Conservation (phyloP, 768 basidiomycete genomes). For the Lentinula sp. region DNA sequence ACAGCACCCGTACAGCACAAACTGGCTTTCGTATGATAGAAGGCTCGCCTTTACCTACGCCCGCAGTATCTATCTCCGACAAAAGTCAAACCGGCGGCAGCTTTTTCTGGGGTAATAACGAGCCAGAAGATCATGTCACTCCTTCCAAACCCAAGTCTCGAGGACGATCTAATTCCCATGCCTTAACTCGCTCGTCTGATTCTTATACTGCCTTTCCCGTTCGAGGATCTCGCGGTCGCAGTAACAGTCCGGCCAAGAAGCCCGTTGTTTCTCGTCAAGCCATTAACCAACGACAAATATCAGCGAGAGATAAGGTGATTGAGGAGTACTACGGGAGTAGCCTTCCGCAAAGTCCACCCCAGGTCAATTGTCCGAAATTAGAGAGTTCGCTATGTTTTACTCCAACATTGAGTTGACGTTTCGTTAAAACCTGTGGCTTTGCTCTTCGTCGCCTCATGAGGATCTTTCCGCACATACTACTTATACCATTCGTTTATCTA, state of each 20-base stretch:
- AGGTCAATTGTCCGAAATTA: slow-evolving; percentile 50
- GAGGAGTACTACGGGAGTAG: slow-evolving; percentile 23
- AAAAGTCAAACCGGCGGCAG: background rate
- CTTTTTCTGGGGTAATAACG: slow-evolving; percentile 6
- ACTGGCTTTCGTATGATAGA: slow-evolving; percentile 9
- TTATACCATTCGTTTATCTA: background rate
- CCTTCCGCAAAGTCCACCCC: slow-evolving; percentile 52
- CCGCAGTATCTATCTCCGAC: background rate
- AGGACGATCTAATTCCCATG: slow-evolving; percentile 3
- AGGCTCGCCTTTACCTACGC: slow-evolving; percentile 8
- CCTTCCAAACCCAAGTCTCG: background rate
- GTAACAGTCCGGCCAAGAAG: slow-evolving; percentile 20
- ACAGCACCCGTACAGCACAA: slow-evolving; percentile 1
- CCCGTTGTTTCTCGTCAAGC: background rate
- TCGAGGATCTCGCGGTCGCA: slow-evolving; percentile 18
- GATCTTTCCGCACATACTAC: background rate
- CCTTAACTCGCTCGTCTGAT: slow-evolving; percentile 18
- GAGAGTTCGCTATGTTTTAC: slow-evolving; percentile 54
- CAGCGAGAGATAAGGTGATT: slow-evolving; percentile 9
- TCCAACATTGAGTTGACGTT: slow-evolving; percentile 12
- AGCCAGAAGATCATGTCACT: background rate
- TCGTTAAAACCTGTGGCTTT: background rate
- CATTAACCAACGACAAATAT: background rate
- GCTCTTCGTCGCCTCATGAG: too few relatives aligned
- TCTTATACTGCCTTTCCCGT: slow-evolving; percentile 33